These are phyloP conservation scores for Coffea humblotiana DNA, from an alignment of 305 asterid species.

Conservation along the genomic window DNA sequence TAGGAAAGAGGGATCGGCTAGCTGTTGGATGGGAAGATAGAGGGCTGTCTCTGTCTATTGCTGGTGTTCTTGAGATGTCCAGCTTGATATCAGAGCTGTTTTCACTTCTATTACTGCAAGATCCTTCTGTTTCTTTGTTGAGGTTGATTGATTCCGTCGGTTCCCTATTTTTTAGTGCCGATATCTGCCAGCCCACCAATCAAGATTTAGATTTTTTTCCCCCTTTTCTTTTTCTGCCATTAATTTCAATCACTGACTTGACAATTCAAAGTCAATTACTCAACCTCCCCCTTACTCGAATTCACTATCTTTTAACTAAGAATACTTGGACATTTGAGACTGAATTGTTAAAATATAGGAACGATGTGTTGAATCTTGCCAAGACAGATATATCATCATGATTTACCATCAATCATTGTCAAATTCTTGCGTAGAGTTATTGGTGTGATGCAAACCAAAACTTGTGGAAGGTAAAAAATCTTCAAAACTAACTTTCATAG, in stretches of 20 bases:
- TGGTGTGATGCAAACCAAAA: background rate
- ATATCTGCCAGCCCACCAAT: conserved; percentile 33
- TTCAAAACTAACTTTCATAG: background rate
- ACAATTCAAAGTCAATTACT: background rate
- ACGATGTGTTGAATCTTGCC: background rate
- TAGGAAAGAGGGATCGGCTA: conserved; percentile 33
- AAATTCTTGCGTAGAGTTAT: background rate
- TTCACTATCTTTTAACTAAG: background rate
- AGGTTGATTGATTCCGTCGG: conserved; percentile 47
- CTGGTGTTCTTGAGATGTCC: conserved; percentile 35
- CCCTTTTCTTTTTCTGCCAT: background rate
- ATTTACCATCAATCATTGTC: background rate
- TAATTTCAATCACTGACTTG: background rate
- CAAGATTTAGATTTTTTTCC: background rate
- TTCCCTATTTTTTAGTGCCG: conserved; percentile 45
- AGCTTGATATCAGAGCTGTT: conserved; percentile 48
- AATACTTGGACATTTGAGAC: background rate
- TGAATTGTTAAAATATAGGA: background rate
- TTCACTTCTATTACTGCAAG: conserved; percentile 49
- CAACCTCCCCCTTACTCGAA: background rate
- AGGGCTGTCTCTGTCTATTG: conserved; percentile 42
- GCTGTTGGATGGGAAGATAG: conserved; percentile 11
- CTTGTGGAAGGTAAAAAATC: background rate
- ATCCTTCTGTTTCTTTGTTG: conserved; percentile 57
- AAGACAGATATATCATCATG: background rate